Evolutionary conservation across 169 alveolate species (phyloP), one percentile per base, ranked within the genome.

Genomic region (Ichthyophthirius multifiliis): DNA sequence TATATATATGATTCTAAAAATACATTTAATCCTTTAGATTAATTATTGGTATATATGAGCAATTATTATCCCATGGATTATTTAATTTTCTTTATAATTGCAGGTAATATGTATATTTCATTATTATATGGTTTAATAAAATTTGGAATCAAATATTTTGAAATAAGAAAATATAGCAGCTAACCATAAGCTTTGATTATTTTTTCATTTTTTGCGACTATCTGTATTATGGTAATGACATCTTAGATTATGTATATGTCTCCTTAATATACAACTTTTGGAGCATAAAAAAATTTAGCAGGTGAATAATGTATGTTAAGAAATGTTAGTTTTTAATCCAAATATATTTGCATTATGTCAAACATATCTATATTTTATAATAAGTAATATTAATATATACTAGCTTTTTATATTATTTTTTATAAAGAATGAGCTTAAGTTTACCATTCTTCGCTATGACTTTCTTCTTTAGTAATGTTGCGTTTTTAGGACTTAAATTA

Each of bases 251-350:
- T 81, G 80, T 64, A 76, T 4, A 9, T 81, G n/a, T 67, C 80
- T 15, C 86, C 86, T 20, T 34, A 81, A 71, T 81, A 81, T 48
- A 73, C 86, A 5, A 81, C 86, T 13, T 81, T 81, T 48, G 86
- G 86, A 10, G 48, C 77, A 55, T 81, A 65, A 55, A 81, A 71
- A 48, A 43, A 47, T 35, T 18, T 46, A 35, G 32, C 63, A 71
- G 35, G 37, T 39, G 43, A 67, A 3, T 39, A 46, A 55, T 71
- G 86, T 12, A 67, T 75, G 15, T 34, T 81, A 16, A 48, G 73
- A 12, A 76, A 76, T 15, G 75, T 73, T 2, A 47, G 63, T 43
- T 46, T 71, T 4, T 47, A 64, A 35, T 65, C 80, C 0, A 81
- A 73, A 39, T 81, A 39, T 20, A 37, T 71, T 9, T 81, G 86